A percentile compares a stretch with the other conserved stretches of the same genome.
Evolutionary conservation across 2,329 filamentous ascomycete species (phyloP).

Genomic region (Aaosphaeria arxii): DNA sequence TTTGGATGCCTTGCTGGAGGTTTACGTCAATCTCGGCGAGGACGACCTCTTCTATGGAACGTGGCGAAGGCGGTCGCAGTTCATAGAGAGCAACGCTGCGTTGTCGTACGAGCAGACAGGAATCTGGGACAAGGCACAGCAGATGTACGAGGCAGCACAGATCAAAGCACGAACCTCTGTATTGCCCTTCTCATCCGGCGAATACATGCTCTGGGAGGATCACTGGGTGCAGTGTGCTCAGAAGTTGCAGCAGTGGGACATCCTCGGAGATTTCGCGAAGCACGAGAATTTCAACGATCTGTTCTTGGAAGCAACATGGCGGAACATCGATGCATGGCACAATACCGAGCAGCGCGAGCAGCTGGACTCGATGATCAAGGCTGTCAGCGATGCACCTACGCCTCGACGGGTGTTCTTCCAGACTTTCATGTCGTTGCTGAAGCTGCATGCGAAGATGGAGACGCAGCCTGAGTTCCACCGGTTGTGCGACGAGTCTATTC

Average conservation of each 20-base stretch:
- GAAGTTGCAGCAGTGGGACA: slow-evolving; percentile 98
- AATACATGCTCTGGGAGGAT: slow-evolving; percentile 99
- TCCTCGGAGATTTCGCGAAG: slow-evolving; percentile 94
- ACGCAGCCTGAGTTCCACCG: slow-evolving; percentile 76
- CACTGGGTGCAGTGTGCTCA: slow-evolving; percentile 98
- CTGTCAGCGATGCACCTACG: slow-evolving; percentile 95
- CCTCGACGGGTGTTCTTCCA: slow-evolving; percentile 95
- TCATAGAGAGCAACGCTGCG: slow-evolving; percentile 95
- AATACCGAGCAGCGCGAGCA: slow-evolving; percentile 82
- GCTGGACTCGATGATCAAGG: slow-evolving; percentile 90
- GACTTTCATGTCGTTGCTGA: slow-evolving; percentile 94
- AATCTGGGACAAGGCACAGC: slow-evolving; percentile 99
- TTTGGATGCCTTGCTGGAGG: slow-evolving; percentile 88
- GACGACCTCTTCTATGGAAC: slow-evolving; percentile 97
- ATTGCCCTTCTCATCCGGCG: slow-evolving; percentile 91
- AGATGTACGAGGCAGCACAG: slow-evolving; percentile 93
- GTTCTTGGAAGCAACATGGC: slow-evolving; percentile 91
- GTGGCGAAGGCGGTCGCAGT: slow-evolving; percentile 92
- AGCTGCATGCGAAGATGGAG: slow-evolving; percentile 88
- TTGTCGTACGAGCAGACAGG: slow-evolving; percentile 98
- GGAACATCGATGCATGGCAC: slow-evolving; percentile 93
- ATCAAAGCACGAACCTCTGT: slow-evolving; percentile 95
- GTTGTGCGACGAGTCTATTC: slow-evolving; percentile 93
- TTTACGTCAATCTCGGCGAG: slow-evolving; percentile 87
- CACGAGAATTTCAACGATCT: slow-evolving; percentile 98